Evolutionary conservation across 345 rosid genomes (phyloP).

Genomic region (Euphorbia peplus): DNA sequence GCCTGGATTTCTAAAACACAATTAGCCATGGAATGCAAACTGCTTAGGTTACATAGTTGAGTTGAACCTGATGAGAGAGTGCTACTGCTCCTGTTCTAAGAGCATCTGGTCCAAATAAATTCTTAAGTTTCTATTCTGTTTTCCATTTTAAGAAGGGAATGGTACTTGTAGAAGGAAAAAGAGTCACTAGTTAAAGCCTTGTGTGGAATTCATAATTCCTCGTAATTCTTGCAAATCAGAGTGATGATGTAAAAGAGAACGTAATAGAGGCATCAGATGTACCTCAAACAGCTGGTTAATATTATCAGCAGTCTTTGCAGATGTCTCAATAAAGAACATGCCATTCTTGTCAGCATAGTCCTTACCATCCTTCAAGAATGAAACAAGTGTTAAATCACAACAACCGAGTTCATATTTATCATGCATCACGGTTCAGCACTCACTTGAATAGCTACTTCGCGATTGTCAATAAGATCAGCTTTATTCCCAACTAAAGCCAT

Average conservation of each 20-base stretch:
- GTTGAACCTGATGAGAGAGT: background rate
- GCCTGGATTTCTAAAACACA: background rate
- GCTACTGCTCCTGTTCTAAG: too few species aligned
- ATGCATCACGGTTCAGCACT: conserved; percentile 21
- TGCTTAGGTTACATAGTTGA: background rate
- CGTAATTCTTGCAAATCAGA: background rate
- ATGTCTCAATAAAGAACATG: conserved; percentile 97
- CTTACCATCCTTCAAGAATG: conserved; percentile 62
- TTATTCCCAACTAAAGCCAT: conserved; percentile 98
- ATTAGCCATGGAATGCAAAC: background rate
- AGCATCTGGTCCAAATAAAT: background rate
- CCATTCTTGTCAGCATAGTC: conserved; percentile 95
- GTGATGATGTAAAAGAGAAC: conserved; percentile 5
- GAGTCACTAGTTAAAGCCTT: background rate
- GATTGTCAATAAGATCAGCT: conserved; percentile 83
- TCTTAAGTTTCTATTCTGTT: background rate
- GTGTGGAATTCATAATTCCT: background rate
- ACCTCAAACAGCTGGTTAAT: conserved; percentile 94
- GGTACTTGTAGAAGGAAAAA: background rate
- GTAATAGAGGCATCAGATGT: conserved; percentile 3
- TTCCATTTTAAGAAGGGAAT: background rate
- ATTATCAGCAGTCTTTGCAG: conserved; percentile 97
- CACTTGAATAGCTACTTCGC: conserved; percentile 78
- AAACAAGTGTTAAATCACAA: conserved; percentile 17
- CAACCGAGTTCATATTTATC: background rate